Evolutionary conservation across 2,329 filamentous ascomycete genomes (phyloP), one percentile per base, ranked within the genome.

Genomic region (Chaetomium olivaceum): DNA sequence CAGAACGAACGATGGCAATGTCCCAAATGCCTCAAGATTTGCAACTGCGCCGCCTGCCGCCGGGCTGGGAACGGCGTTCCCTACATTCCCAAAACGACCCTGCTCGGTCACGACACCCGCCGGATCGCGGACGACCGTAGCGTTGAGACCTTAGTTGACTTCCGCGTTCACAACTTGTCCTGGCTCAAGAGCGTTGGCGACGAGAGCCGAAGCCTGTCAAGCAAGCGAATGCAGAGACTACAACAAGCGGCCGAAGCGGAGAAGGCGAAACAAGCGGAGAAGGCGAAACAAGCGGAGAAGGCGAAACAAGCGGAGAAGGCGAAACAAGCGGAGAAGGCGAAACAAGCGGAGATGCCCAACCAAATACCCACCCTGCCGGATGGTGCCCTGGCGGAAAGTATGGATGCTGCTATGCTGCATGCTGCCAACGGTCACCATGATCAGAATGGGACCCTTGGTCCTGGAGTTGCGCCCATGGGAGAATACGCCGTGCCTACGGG

Each of bases 81-180:
- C 0, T 97, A 97, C 73, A 87, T 91, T 60, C 95, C 95, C 0
- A 95, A 92, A 73, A 92, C 90, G 64, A 97, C 93, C 0, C 82
- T 94, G 1, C 85, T 98, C 2, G 95, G 95, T 0, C 93, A 97
- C 72, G 93, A 98, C 71, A 99, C 95, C 0, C 91, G 88, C 62
- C 90, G 91, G 39, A 89, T 98, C 58, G 94, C 95, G 2, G 95
- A 99, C 77, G 90, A 91, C 60, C 88, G 95, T 67, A 97, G 93
- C 73, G 88, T 97, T 6, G 94, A 98, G 76, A 89, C 88, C 27
- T 83, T 98, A 25, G 92, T 98, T 9, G 93, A 98, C 75, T 97
- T 97, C 77, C 88, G 91, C 29, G 83, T 91, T 50, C 94, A 96
- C 61, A 99, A 99, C 75, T 81, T 96, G 29, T 86, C 85, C 51